Evolutionary conservation across 2,329 filamentous ascomycete species (phyloP), one percentile per base, ranked within the genome.

Genomic region (Colletotrichum sojae): DNA sequence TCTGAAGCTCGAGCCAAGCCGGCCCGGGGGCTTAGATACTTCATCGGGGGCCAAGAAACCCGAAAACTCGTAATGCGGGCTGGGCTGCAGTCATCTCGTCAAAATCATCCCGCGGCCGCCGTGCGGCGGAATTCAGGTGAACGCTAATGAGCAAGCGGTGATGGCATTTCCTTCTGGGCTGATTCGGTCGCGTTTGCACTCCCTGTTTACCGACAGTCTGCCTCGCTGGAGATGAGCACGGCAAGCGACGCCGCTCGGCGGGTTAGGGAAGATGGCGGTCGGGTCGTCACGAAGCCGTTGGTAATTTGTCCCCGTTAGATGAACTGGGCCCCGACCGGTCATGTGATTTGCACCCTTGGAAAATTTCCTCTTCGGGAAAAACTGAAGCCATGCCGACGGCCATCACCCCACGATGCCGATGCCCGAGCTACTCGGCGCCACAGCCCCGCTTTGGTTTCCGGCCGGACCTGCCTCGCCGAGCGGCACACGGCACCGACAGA

Each of bases 1-100:
- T 20, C 53, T 55, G 48, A 55, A 59, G 60, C 65, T 54, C 20
- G 39, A 58, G 48, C 60, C 60, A 64, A 67, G 53, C 6, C 60
- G 18, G 39, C 15, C 36, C 53, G 20, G n/a, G 20, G 31, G 31
- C 43, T 18, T 46, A 46, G 13, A 45, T 45, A n/a, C n/a, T 45
- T 45, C n/a, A 6, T n/a, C 43, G 15, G 31, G 31, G 10, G 31
- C 31, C 31, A 36, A 36, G 31, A 36, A 10, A 10, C 2, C 22
- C 31, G 9, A 36, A 36, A 10, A 10, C 31, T 36, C 31, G 31
- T 36, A 36, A 52, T 48, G 51, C 25, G 20, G 6, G 20, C 57
- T 53, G 20, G 39, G 20, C 43, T 52, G 65, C 22, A 20, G 46
- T 54, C 61, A 54, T 59, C 59, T 59, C 61, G 61, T 40, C 61